Evolutionary conservation across 202 grass and related monocot genomes (phyloP).

Genomic region (Tripidium arundinaceum): DNA sequence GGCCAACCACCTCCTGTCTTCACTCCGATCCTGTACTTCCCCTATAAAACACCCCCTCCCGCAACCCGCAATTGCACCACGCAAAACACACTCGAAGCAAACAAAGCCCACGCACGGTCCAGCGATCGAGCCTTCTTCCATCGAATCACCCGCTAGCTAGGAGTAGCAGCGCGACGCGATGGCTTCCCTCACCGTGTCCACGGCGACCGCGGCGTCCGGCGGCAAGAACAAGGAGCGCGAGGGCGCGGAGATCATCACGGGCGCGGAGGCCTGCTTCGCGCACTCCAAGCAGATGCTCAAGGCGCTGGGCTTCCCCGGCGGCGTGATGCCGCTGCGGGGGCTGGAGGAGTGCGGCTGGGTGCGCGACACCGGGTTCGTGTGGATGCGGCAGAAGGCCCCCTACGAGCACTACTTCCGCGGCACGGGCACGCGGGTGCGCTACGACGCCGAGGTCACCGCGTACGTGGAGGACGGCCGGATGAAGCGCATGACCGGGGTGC

Average conservation of each 20-base stretch:
- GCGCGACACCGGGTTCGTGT: slow-evolving; percentile 74
- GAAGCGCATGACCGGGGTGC: slow-evolving; percentile 81
- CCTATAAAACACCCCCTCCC: slow-evolving; percentile 20
- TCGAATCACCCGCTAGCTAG: neutral
- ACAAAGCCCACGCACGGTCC: neutral
- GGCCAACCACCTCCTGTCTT: slow-evolving; percentile 7
- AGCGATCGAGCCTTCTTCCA: neutral
- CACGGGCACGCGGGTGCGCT: slow-evolving; percentile 56
- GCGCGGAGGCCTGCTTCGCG: slow-evolving; percentile 61
- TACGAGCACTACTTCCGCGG: slow-evolving; percentile 79
- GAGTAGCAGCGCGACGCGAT: neutral
- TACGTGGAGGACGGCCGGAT: slow-evolving; percentile 77
- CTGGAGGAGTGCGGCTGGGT: slow-evolving; percentile 82
- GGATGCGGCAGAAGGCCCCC: slow-evolving; percentile 73
- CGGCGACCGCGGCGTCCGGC: neutral
- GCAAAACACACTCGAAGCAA: neutral
- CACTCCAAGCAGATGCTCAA: slow-evolving; percentile 63
- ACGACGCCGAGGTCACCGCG: slow-evolving; percentile 75
- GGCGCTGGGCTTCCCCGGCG: slow-evolving; percentile 58
- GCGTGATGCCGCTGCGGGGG: slow-evolving; percentile 69
- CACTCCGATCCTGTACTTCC: neutral
- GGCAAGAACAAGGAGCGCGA: slow-evolving; percentile 25
- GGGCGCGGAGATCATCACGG: slow-evolving; percentile 59
- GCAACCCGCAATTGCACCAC: neutral
- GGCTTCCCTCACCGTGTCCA: slow-evolving; percentile 30